Percentiles rank a stretch among this genome's conserved stretches.
Evolutionary conservation across 2,329 filamentous ascomycete genomes (phyloP).

Genomic region (Paecilomyces sp.): DNA sequence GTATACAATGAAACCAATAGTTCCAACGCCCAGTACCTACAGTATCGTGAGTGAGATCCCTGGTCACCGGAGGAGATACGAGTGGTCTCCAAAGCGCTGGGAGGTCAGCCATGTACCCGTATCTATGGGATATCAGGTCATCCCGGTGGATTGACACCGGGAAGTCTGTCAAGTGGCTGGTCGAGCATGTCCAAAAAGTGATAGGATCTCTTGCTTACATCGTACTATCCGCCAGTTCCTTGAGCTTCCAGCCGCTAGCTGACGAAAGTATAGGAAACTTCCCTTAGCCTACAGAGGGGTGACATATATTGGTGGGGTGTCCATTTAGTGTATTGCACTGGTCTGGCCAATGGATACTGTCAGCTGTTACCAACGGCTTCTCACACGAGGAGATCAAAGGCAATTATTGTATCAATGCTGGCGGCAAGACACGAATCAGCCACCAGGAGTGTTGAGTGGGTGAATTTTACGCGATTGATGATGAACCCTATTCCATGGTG

Average conservation of each 20-base stretch:
- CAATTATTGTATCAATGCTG: background rate
- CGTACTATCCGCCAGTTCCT: background rate
- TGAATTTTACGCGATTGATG: constrained; percentile 10
- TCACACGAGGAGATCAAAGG: constrained; percentile 5
- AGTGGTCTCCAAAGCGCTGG: background rate
- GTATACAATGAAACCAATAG: background rate
- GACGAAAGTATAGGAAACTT: background rate
- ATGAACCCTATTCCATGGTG: constrained; percentile 2
- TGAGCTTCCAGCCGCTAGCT: background rate
- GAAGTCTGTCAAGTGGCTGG: background rate
- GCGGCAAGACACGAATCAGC: background rate
- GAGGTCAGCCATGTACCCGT: background rate
- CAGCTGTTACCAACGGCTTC: background rate
- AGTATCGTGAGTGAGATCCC: background rate
- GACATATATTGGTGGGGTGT: background rate
- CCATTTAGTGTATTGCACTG: background rate
- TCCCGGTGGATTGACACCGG: background rate
- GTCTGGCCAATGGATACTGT: background rate
- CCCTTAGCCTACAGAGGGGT: background rate
- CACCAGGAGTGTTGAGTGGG: constrained; percentile 6
- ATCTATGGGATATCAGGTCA: background rate
- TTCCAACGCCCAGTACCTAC: background rate
- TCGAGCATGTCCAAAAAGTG: background rate
- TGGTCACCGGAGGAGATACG: background rate
- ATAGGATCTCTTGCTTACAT: background rate